Evolutionary conservation across 495 filamentous ascomycete genomes (phyloP).

Genomic region (Geopyxis carbonaria): DNA sequence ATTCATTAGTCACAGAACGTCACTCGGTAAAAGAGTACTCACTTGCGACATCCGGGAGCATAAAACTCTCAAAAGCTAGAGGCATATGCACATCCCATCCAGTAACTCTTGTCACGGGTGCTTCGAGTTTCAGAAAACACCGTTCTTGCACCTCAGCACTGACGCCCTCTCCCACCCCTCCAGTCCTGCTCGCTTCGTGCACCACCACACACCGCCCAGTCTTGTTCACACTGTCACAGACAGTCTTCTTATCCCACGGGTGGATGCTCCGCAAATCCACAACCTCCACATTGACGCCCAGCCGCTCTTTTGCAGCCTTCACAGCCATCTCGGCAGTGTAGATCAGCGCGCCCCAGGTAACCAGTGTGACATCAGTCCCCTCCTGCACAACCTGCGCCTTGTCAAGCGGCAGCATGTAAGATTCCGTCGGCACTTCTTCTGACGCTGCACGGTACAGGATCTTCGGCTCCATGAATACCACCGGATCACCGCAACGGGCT

Average conservation of each 20-base stretch:
- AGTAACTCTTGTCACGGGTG: constrained; percentile 79
- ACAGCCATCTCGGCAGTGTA: constrained; percentile 76
- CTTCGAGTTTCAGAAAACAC: constrained; percentile 74
- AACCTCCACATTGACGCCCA: constrained; percentile 67
- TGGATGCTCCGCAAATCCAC: constrained; percentile 87
- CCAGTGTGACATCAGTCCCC: constrained; percentile 67
- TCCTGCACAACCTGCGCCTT: constrained; percentile 78
- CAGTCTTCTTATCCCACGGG: constrained; percentile 80
- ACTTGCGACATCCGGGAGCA: constrained; percentile 82
- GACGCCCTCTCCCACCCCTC: constrained; percentile 83
- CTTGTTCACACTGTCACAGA: constrained; percentile 71
- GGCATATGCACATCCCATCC: constrained; percentile 84
- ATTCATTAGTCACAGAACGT: constrained; percentile 3
- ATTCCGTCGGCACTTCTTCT: constrained; percentile 73
- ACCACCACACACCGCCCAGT: constrained; percentile 84
- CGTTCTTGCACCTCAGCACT: constrained; percentile 79
- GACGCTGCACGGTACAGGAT: constrained; percentile 86
- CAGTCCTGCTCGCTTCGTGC: constrained; percentile 91
- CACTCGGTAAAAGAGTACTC: constrained; percentile 30
- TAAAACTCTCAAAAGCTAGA: constrained; percentile 68
- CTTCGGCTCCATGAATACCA: constrained; percentile 95
- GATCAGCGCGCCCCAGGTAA: constrained; percentile 83
- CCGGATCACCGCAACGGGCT: constrained; percentile 70
- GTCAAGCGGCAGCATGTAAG: constrained; percentile 70
- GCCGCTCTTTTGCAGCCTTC: constrained; percentile 58